Evolutionary conservation across 129 eudicot species (phyloP).

Genomic region (Artemisia annua): DNA sequence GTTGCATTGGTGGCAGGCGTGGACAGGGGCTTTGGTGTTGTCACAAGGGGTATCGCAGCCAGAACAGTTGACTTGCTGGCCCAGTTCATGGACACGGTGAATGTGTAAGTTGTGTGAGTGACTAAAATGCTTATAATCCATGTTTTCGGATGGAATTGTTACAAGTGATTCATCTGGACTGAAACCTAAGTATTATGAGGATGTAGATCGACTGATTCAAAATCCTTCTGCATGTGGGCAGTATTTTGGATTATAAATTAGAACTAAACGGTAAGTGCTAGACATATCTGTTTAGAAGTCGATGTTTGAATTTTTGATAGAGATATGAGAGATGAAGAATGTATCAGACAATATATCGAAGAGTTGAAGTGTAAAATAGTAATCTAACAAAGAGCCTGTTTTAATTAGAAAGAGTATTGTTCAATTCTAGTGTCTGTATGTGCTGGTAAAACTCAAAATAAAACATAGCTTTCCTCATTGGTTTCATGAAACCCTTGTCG

Average conservation of each 20-base stretch:
- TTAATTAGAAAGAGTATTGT: no score
- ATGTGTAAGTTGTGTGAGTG: conserved; percentile 57
- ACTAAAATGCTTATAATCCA: conserved; percentile 81
- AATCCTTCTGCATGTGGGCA: conserved; percentile 14
- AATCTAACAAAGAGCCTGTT: no score
- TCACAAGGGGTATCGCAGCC: conserved; percentile 45
- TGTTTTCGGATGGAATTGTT: conserved; percentile 5
- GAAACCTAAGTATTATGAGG: background rate
- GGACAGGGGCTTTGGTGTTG: conserved; percentile 38
- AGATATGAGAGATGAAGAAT: no score
- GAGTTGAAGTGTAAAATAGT: no score
- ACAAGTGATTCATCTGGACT: background rate
- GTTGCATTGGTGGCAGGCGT: conserved; percentile 63
- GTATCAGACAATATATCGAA: no score
- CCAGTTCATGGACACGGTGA: conserved; percentile 42
- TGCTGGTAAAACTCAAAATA: no score
- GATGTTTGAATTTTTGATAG: no score
- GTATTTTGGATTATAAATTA: conserved; percentile 1
- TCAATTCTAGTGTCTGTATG: no score
- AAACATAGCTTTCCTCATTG: no score
- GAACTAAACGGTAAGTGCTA: conserved; percentile 15
- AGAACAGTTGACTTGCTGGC: conserved; percentile 50
- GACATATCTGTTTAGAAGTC: no score
- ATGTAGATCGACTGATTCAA: background rate
- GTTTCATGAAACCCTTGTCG: no score